Evolutionary conservation across 139 green algal genomes (phyloP), one percentile per base, ranked within the genome.

Genomic region (Volvox africanus): DNA sequence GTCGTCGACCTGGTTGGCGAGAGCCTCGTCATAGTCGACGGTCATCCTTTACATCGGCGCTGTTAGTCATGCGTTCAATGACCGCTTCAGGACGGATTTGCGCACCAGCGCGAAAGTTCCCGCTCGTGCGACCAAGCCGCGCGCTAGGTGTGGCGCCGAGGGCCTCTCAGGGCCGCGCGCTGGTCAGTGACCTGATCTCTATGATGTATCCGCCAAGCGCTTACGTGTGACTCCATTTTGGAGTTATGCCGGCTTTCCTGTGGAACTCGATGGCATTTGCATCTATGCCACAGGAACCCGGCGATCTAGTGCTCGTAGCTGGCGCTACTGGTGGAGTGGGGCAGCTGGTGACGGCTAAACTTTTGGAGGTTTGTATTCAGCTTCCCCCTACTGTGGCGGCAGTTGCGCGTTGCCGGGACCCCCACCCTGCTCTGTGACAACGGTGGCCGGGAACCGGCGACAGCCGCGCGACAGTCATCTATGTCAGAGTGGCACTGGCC

Each of bases 281-380:
- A 55, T 14, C 44, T 55, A n/a, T n/a, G 44, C 9, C 26, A 24
- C 73, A 90, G 86, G 61, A 76, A 1, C 5, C 26, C 2, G 87
- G 87, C 0, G 87, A 91, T 13, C 76, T 92, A 0, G 90, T 94
- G 33, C 92, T 94, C 0, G 92, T 94, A 1, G 90, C 92, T 17
- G 92, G 92, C 14, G 95, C 97, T 0, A 98, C 96, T 21, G 97
- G 97, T 1, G 97, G 97, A 1, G 97, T 99, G 9, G 97, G 97
- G 19, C 97, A 99, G 92, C 92, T 99, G 0, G 78, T 97, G 3
- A 96, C 94, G 32, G 96, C 95, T 1, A 98, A 98, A 92, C 93
- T 99, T 14, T 86, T 99, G 6, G 96, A 98, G 92, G 96, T 97
- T 21, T 2, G 65, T 55, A 55, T 55, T 55, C 44, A 55, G 9